A percentile compares a stretch with the other conserved stretches of the same genome.
phyloP scores from a whole-genome alignment of 73 alveolate genomes.

The Tetrahymena thermophila region DNA sequence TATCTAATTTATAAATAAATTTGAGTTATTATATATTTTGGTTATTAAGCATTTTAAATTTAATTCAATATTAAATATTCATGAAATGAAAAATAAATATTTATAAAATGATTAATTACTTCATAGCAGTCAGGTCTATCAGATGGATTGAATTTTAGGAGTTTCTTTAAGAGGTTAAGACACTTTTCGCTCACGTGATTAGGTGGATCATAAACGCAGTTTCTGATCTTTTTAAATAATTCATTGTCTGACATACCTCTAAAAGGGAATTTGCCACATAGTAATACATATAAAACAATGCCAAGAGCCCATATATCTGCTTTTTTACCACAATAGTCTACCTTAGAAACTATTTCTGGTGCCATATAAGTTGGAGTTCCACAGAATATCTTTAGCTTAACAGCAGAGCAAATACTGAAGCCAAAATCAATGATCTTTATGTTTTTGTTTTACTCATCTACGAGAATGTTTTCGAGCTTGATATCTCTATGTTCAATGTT shows the following conservation, averaged over 20 bases:
- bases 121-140: not conserved
- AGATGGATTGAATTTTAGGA: not conserved
- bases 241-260: slow-evolving; percentile 69
- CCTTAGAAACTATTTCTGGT: slow-evolving; percentile 89
- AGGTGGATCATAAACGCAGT: slow-evolving; percentile 47
- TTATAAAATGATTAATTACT: not conserved
- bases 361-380: slow-evolving; percentile 97
- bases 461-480: slow-evolving; percentile 65
- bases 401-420: slow-evolving; percentile 51
- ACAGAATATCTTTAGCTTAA: slow-evolving; percentile 76
- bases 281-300: slow-evolving; percentile 52
- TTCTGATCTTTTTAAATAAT: slow-evolving; percentile 45
- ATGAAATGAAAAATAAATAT: not conserved
- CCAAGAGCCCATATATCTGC: slow-evolving; percentile 76
- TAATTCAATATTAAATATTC: too few species aligned
- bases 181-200: slow-evolving; percentile 18
- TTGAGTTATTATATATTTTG: not conserved
- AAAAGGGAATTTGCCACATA: slow-evolving; percentile 73
- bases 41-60: not conserved
- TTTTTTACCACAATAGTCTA: slow-evolving; percentile 65
- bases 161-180: not conserved
- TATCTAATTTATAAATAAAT: not conserved
- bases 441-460: not conserved
- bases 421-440: slow-evolving; percentile 78
- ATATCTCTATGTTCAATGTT: slow-evolving; percentile 82